Base-by-base conservation (phyloP, 2,329 filamentous ascomycete genomes). In the Aureobasidium sp. region DNA sequence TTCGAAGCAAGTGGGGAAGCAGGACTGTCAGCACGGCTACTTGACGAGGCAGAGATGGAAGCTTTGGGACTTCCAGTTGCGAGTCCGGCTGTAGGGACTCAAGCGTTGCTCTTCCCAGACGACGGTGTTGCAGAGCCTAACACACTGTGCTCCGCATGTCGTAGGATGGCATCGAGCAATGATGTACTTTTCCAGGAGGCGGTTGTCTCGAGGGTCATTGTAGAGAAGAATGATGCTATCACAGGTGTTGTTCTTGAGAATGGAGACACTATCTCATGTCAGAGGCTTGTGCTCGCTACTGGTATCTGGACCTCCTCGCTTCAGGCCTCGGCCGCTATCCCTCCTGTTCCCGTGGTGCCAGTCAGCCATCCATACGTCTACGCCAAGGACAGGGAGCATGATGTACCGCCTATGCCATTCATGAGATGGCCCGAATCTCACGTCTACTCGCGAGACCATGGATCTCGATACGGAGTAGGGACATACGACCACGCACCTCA, bases 361-460 rank as follows among this genome's bases (percentile, higher is more conserved):
- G 71, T 74, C 12, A 70, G 68, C 14, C 72, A 75, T 62, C 72
- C 71, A n/a, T 75, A 74, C 61, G 71, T 71, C 42, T 72, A 71
- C 42, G 70, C 70, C 5, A 62, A 64, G 19, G 27, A 40, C 4
- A 56, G 52, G 15, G 15, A 62, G 22, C 61, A 65, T 17, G 62
- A 62, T n/a, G 48, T 60, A 3, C 22, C 22, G 1, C 33, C 53
- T 14, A 50, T 50, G 1, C 67, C 72, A 19, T 75, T 71, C 50
- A 67, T 74, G n/a, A 66, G 73, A 53, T 74, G 71, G 70, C 70
- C 72, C 11, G 73, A 75, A 39, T 63, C 69, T 45, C 70, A 71
- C 14, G 71, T 72, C 31, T 74, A 74, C 60, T 70, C 71, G 9
- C 67, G 73, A 31, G 71, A 74, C 19, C 72, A 74, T 24, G 72